Evolutionary conservation across 2,329 filamentous ascomycete genomes (phyloP).

Genomic region (Ascochyta fabae): DNA sequence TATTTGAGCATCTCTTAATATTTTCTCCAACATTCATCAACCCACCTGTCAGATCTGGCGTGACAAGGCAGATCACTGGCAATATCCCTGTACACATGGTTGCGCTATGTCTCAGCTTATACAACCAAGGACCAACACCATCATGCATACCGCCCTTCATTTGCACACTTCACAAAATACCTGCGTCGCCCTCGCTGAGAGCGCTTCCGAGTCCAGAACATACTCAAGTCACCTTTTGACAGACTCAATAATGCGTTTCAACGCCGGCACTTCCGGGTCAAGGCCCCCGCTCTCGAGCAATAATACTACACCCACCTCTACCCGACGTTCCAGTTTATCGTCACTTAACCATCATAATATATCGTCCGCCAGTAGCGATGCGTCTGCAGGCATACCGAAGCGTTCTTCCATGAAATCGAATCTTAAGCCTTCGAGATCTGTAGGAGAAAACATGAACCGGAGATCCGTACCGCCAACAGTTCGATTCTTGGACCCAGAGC

Average conservation of each 20-base stretch:
- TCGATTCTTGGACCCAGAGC: slow-evolving; percentile 33
- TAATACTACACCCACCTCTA: slow-evolving; percentile 27
- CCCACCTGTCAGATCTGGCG: slow-evolving; percentile 20
- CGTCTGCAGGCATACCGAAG: slow-evolving; percentile 8
- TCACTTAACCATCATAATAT: slow-evolving; percentile 24
- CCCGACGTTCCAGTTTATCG: slow-evolving; percentile 19
- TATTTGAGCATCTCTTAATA: slow-evolving; percentile 1
- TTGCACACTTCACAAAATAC: slow-evolving; percentile 26
- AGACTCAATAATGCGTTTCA: slow-evolving; percentile 6
- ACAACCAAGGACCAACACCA: slow-evolving; percentile 18
- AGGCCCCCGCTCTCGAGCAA: slow-evolving; percentile 22
- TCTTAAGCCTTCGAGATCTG: slow-evolving; percentile 27
- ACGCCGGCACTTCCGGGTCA: slow-evolving; percentile 10
- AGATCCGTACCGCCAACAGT: slow-evolving; percentile 32
- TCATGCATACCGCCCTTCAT: slow-evolving; percentile 27
- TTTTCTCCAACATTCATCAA: slow-evolving; percentile 20
- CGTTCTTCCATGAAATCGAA: slow-evolving; percentile 32
- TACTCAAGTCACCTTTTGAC: slow-evolving; percentile 6
- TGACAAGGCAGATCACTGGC: slow-evolving; percentile 23
- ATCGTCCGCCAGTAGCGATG: slow-evolving; percentile 22
- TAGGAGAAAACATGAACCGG: slow-evolving; percentile 14
- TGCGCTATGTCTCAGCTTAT: slow-evolving; percentile 27
- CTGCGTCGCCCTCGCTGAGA: slow-evolving; percentile 6
- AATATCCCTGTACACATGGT: slow-evolving; percentile 23
- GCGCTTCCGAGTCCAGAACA: slow-evolving; percentile 9